Evolutionary conservation across 2,329 filamentous ascomycete species (phyloP), one percentile per base, ranked within the genome.

Genomic region (Xylariales sp.): DNA sequence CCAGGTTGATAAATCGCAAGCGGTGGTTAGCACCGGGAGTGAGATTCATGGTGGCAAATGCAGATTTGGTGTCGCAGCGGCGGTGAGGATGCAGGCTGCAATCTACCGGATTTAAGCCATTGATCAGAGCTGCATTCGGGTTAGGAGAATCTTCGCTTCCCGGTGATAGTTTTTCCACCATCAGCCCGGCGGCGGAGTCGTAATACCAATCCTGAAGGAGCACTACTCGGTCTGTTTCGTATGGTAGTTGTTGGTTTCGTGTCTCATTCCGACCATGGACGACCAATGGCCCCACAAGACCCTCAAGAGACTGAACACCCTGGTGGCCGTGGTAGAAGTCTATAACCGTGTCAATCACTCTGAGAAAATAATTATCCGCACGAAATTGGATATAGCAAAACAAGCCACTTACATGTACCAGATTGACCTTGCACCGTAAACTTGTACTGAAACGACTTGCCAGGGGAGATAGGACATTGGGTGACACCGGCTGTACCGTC

Each of bases 191-290:
- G 14, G 64, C 67, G 29, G 57, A 53, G 33, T 81, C 73, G 45
- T 86, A 81, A 46, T 85, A 86, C 74, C 81, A 85, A 50, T 86
- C 81, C 11, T 78, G 79, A 24, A 86, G 60, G 29, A 82, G 76
- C n/a, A 87, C 55, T 1, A 81, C 69, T 17, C 80, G 63, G 48
- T 86, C 82, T 24, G 65, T 72, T 29, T 62, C 61, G 40, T 82
- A 74, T 41, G 75, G 76, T 29, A 75, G 59, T 2, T 46, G 47
- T 33, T 72, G 70, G 16, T 64, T 57, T 45, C 68, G 70, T 38
- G 62, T 72, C 46, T 74, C 71, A 6, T 76, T 64, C 5, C 66
- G 66, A 28, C 80, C 77, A 41, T 82, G 70, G 31, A 87, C 65
- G 27, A 86, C 67, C 21, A 87, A 59, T 1, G 82, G 75, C 2